Conservation (phyloP, 306 rosid species). For the Canavalia ensiformis region DNA sequence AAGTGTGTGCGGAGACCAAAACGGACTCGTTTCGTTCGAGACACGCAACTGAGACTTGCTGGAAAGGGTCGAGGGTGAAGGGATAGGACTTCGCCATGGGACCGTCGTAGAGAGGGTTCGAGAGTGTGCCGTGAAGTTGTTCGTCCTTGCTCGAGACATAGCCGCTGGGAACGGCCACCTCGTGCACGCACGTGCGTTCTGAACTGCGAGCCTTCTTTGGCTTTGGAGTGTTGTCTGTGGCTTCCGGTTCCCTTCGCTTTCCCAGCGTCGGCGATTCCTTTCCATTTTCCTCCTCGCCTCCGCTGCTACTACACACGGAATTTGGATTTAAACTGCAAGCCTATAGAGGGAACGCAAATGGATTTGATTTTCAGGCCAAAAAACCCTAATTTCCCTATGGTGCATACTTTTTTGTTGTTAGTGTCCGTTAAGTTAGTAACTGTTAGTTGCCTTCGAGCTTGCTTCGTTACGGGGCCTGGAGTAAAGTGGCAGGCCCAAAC, state of each 20-base stretch:
- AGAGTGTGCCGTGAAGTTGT: conserved; percentile 74
- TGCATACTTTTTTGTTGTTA: not conserved
- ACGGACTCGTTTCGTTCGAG: conserved; percentile 91
- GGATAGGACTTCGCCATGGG: conserved; percentile 71
- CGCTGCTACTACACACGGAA: not conserved
- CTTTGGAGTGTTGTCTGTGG: not conserved
- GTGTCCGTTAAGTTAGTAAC: not conserved
- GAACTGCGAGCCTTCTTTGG: conserved; percentile 54
- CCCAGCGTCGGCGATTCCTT: conserved; percentile 59
- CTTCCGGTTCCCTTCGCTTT: conserved; percentile 62
- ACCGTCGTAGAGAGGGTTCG: conserved; percentile 73
- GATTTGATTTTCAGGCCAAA: conserved; percentile 29
- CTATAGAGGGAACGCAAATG: not conserved
- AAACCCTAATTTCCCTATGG: conserved; percentile 30
- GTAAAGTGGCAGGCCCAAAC: not conserved
- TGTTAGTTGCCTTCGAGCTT: not conserved
- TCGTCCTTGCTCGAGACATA: conserved; percentile 68
- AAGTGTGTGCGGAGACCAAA: conserved; percentile 95
- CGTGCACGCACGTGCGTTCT: conserved; percentile 86
- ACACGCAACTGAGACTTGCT: conserved; percentile 85
- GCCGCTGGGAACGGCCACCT: conserved; percentile 87
- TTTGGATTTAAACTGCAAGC: conserved; percentile 2
- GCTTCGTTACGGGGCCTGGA: not conserved
- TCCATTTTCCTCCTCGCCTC: conserved; percentile 51
- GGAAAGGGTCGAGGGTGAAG: conserved; percentile 92